These are phyloP conservation scores for Meyerozyma sp. DNA, from an alignment of 1,139 yeast species.

Conservation along the genomic window DNA sequence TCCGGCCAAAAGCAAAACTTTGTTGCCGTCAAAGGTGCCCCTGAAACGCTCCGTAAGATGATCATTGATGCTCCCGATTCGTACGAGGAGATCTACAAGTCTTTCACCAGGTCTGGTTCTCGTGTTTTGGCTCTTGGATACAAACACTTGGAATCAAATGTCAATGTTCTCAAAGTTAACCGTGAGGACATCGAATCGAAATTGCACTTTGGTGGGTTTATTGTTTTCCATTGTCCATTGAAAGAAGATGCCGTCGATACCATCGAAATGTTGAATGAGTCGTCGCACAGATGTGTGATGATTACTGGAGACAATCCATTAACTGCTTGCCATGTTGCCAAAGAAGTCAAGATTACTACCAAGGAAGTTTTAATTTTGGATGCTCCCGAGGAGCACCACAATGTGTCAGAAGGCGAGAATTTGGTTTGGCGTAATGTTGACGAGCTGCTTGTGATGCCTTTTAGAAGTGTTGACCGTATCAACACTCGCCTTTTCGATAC, in stretches of 20 bases:
- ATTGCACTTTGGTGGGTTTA: slow-evolving; percentile 82
- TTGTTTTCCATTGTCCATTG: slow-evolving; percentile 96
- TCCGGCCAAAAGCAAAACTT: slow-evolving; percentile 50
- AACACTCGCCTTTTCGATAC: slow-evolving; percentile 55
- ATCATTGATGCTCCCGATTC: slow-evolving; percentile 63
- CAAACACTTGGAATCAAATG: slow-evolving; percentile 56
- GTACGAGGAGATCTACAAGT: slow-evolving; percentile 83
- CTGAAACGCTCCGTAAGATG: slow-evolving; percentile 90
- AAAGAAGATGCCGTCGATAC: slow-evolving; percentile 90
- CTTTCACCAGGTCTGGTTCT: slow-evolving; percentile 91
- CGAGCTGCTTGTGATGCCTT: slow-evolving; percentile 69
- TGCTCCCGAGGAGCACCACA: slow-evolving; percentile 66
- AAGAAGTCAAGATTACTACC: slow-evolving; percentile 83
- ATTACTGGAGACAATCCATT: slow-evolving; percentile 98
- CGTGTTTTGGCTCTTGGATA: slow-evolving; percentile 94
- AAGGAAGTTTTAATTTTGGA: slow-evolving; percentile 80
- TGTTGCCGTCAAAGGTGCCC: slow-evolving; percentile 97
- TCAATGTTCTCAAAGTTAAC: slow-evolving; percentile 47
- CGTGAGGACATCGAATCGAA: slow-evolving; percentile 75
- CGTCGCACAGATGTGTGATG: slow-evolving; percentile 94
- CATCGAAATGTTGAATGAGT: slow-evolving; percentile 86
- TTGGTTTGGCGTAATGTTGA: slow-evolving; percentile 84
- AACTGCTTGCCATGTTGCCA: slow-evolving; percentile 97
- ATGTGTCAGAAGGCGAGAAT: slow-evolving; percentile 45
- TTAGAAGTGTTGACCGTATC: slow-evolving; percentile 54